A percentile compares a stretch with the other conserved stretches of the same genome.
phyloP scores from a whole-genome alignment of 805 yeast species.

The Kodamaea nitidulidarum region DNA sequence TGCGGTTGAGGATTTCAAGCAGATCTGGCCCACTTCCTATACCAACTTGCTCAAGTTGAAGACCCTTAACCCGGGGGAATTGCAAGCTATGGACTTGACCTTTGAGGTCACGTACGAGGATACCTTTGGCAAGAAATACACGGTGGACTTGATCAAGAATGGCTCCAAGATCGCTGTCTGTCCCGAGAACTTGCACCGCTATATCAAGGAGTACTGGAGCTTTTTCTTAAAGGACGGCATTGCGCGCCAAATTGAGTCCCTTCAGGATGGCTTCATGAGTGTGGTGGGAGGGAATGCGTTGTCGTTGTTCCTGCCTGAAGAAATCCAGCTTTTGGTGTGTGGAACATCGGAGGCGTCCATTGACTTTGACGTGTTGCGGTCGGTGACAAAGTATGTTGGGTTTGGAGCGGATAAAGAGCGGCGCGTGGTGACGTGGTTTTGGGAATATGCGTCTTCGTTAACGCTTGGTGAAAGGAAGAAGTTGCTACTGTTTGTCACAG shows the following conservation, averaged over 20 bases:
- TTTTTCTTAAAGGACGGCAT: slow-evolving; percentile 59
- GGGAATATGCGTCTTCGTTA: slow-evolving; percentile 66
- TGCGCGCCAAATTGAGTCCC: slow-evolving; percentile 48
- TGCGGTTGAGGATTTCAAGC: slow-evolving; percentile 59
- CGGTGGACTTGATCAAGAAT: slow-evolving; percentile 49
- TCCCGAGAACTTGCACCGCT: slow-evolving; percentile 51
- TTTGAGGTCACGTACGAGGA: slow-evolving; percentile 64
- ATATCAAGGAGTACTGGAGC: slow-evolving; percentile 58
- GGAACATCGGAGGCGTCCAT: slow-evolving; percentile 67
- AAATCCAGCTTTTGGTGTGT: slow-evolving; percentile 70
- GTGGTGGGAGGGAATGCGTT: slow-evolving; percentile 81
- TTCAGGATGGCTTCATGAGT: slow-evolving; percentile 64
- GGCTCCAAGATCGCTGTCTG: slow-evolving; percentile 61
- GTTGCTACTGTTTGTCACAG: slow-evolving; percentile 75
- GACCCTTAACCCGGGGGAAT: slow-evolving; percentile 22
- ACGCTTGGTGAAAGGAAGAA: slow-evolving; percentile 50
- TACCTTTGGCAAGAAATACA: slow-evolving; percentile 39
- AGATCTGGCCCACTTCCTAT: slow-evolving; percentile 66
- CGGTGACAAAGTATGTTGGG: slow-evolving; percentile 72
- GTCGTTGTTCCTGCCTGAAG: slow-evolving; percentile 76
- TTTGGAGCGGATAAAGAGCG: slow-evolving; percentile 30
- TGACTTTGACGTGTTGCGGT: slow-evolving; percentile 62
- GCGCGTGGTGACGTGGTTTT: slow-evolving; percentile 69
- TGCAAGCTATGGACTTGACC: slow-evolving; percentile 43
- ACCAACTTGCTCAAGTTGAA: slow-evolving; percentile 29